A percentile compares a stretch with the other conserved stretches of the same genome.
Conservation (phyloP, 2,329 filamentous ascomycete genomes). For the Claviceps sorghi region DNA sequence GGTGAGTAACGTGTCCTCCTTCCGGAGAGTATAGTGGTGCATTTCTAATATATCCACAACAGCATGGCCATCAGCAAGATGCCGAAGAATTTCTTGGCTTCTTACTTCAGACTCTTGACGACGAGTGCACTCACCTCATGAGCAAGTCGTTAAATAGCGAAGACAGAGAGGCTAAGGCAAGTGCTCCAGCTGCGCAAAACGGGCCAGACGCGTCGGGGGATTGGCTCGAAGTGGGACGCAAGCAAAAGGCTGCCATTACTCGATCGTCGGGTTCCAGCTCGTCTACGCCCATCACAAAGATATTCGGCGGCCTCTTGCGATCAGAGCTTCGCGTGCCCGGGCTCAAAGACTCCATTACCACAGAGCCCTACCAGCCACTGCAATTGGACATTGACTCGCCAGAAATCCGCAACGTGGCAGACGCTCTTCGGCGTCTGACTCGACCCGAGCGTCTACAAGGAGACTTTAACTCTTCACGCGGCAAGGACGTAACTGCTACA, state of each 20-base stretch:
- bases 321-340: conserved; percentile 82
- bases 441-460: conserved; percentile 73
- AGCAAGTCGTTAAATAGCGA: conserved; percentile 27
- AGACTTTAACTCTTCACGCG: conserved; percentile 67
- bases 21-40: background rate
- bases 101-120: conserved; percentile 78
- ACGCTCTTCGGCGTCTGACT: conserved; percentile 75
- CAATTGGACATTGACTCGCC: conserved; percentile 87
- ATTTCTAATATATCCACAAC: conserved; percentile 7
- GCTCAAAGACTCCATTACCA: conserved; percentile 76
- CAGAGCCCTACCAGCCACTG: conserved; percentile 85
- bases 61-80: conserved; percentile 94
- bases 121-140: conserved; percentile 75
- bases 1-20: conserved; percentile 32
- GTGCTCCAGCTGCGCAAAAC: conserved; percentile 16
- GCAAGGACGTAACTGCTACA: conserved; percentile 61
- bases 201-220: conserved; percentile 26
- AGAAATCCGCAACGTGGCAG: conserved; percentile 77
- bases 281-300: conserved; percentile 78
- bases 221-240: conserved; percentile 89
- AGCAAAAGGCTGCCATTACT: conserved; percentile 75
- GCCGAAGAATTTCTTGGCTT: conserved; percentile 95
- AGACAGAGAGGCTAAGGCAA: conserved; percentile 18
- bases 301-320: conserved; percentile 82
- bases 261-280: conserved; percentile 65